Base-by-base conservation (phyloP, 1,139 yeast genomes). In the Candida sp. region DNA sequence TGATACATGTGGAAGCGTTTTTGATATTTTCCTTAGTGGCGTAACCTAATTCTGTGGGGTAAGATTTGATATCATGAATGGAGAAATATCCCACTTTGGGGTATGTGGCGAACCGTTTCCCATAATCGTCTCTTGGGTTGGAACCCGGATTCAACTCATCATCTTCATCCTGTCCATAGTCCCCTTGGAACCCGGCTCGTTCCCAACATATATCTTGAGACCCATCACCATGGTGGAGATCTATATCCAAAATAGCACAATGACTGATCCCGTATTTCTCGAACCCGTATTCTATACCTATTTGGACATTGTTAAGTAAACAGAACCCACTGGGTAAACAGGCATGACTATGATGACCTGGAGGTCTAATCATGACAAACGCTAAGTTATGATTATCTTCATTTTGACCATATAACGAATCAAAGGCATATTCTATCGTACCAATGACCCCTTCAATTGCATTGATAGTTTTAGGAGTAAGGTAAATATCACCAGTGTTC, bases 151-250 rank as follows among this genome's bases (percentile, higher is more conserved):
- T 51, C 46, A 46, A 33, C 52, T 66, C 66, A 47, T 68, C 80
- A 35, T 70, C 70, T 33, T 64, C 73, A 39, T 65, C 71, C 49
- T 70, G 71, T 12, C 79, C 80, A 51, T 70, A 73, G 45, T 78
- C 81, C 2, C 81, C 79, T 8, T 62, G 58, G 51, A 80, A 75
- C 0, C 88, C 87, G 0, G 88, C 87, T 51, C 87, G 70, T 53
- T 83, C 84, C 91, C 93, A 87, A 53, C 95, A 83, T 23, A 88
- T 84, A 61, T 87, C 96, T 56, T 88, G 96, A 5, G 88, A 79
- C 4, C 96, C 96, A 61, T 88, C 96, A n/a, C 96, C 96, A 57
- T 88, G 96, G 57, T 88, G 96, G 41, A 88, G 70, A 61, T 88
- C 96, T 49, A 88, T 84, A 60, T 88, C 96, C 33, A 88, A 66